phyloP scores from a whole-genome alignment of 495 filamentous ascomycete genomes.

The Penicillium alfredii region DNA sequence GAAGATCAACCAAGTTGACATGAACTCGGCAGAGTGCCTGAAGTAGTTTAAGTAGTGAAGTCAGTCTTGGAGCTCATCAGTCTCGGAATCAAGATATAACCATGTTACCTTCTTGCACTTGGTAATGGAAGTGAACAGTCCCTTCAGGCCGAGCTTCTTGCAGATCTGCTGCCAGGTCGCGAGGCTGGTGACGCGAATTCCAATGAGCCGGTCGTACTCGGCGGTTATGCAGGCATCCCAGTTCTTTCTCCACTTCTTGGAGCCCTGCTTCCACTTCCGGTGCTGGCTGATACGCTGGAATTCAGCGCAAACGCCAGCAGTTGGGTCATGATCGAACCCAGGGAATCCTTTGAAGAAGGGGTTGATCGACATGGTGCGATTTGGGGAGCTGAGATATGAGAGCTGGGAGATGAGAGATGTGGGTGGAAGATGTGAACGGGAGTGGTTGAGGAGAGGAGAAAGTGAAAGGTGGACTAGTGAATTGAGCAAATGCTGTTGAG shows the following conservation, averaged over 20 bases:
- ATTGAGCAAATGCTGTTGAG: too few species aligned
- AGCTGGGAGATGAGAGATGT: too few species aligned
- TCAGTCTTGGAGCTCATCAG: background rate
- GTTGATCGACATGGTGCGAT: too few species aligned
- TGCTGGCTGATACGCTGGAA: slow-evolving; percentile 17
- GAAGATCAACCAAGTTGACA: slow-evolving; percentile 49
- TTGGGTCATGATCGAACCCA: too few species aligned
- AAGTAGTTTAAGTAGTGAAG: background rate
- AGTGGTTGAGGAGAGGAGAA: too few species aligned
- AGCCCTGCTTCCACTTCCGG: slow-evolving; percentile 17
- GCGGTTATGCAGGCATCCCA: slow-evolving; percentile 17
- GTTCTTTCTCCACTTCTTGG: slow-evolving; percentile 13
- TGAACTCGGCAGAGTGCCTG: slow-evolving; percentile 27
- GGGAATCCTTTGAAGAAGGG: too few species aligned
- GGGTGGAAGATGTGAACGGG: too few species aligned
- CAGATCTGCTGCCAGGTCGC: slow-evolving; percentile 27
- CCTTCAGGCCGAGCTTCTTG: slow-evolving; percentile 24
- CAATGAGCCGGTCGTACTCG: slow-evolving; percentile 21
- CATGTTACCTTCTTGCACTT: slow-evolving; percentile 37
- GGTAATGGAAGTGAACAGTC: slow-evolving; percentile 23
- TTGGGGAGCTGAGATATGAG: too few species aligned
- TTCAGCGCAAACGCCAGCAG: too few species aligned
- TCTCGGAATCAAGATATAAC: too few species aligned
- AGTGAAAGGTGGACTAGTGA: too few species aligned
- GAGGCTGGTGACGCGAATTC: slow-evolving; percentile 10